phyloP scores from a whole-genome alignment of 2,329 filamentous ascomycete genomes.

The Aspergillus piperis region DNA sequence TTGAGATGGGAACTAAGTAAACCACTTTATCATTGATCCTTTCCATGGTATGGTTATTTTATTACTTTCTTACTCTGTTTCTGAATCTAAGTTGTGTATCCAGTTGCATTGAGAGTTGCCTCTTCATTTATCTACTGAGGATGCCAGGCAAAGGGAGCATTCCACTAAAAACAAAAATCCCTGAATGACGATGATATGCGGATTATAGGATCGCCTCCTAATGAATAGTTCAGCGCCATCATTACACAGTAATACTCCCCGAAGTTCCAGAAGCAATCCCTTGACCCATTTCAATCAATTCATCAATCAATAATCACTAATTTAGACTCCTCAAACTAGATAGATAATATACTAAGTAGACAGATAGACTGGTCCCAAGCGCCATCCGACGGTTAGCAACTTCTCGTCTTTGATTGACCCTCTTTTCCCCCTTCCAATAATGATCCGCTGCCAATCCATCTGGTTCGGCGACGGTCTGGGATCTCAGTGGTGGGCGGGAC shows the following conservation, averaged over 20 bases:
- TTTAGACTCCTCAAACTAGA: too few relatives aligned
- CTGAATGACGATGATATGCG: background rate
- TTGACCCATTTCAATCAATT: slow-evolving; percentile 3
- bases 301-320: background rate
- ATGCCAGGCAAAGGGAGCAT: background rate
- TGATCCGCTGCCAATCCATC: slow-evolving; percentile 3
- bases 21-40: background rate
- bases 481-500: slow-evolving; percentile 22
- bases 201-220: slow-evolving; percentile 5
- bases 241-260: slow-evolving; percentile 1
- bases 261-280: slow-evolving; percentile 7
- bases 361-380: background rate
- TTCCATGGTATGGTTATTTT: background rate
- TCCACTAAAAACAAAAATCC: background rate
- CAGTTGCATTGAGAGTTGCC: too few relatives aligned
- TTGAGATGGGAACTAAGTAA: background rate
- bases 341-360: too few relatives aligned
- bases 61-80: background rate
- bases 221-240: slow-evolving; percentile 1
- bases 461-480: slow-evolving; percentile 18
- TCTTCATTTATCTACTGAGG: too few relatives aligned
- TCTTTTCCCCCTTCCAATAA: background rate
- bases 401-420: background rate
- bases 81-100: too few relatives aligned
- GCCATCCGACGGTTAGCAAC: background rate